Base-by-base conservation (phyloP, 2,329 filamentous ascomycete genomes). In the Verticillium nubilum region DNA sequence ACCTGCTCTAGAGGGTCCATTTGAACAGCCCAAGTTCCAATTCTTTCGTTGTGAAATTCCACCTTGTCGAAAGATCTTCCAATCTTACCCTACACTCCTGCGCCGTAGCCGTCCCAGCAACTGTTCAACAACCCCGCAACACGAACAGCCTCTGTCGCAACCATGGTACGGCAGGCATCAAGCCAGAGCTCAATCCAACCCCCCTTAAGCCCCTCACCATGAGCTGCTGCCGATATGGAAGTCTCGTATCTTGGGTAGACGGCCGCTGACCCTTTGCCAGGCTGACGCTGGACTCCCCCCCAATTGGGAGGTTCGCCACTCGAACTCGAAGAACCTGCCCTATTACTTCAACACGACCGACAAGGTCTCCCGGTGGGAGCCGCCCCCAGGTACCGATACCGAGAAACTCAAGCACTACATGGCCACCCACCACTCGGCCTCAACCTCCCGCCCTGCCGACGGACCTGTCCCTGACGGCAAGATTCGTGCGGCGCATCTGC, bases 271-370 rank as follows among this genome's bases (percentile, higher is more conserved):
- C 15, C 42, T 50, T 10, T 17, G 50, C 12, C 67, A 89, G 86
- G 78, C 84, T 70, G 89, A 92, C 59, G 87, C 89, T 67, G 94
- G 94, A 73, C 86, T 97, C 64, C 93, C 93, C 63, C 75, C 86
- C 56, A 86, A 87, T 74, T 97, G 94, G 93, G 95, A 98, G 79
- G 92, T 99, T 72, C 92, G 95, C 74, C 92, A 96, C 79, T 97
- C 92, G 75, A 96, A 97, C 81, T 96, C 92, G 76, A 98, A 97
- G 81, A 96, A 96, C 78, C 89, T 98, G 35, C 95, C 95, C 37
- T 99, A 99, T 82, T 99, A 98, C 81, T 98, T 97, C 88, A 96
- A 97, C 77, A 80, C 89, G 53, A 79, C 78, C 67, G 91, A 92
- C 64, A 94, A 93, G 74, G 87, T 92, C 72, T 98, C 95, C 64